Conservation (phyloP, 768 basidiomycete genomes). For the Gautieria morchelliformis region DNA sequence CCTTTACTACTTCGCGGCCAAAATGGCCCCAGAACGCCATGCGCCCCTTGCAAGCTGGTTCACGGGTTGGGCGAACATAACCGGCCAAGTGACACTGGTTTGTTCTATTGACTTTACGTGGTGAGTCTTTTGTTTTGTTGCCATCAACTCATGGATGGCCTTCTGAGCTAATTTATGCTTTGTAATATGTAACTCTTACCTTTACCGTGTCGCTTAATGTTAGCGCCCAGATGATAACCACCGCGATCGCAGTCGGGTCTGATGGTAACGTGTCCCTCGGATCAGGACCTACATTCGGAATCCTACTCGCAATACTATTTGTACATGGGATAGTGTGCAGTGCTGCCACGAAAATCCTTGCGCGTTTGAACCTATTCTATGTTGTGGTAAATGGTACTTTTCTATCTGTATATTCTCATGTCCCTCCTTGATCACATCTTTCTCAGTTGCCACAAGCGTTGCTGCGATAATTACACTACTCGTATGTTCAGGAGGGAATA, state of each 20-base stretch:
- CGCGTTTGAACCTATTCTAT: conserved; percentile 62
- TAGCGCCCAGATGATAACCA: conserved; percentile 70
- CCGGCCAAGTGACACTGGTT: conserved; percentile 59
- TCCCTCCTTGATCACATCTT: neutral
- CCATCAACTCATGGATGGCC: neutral
- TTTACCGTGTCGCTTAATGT: neutral
- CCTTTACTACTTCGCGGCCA: conserved; percentile 71
- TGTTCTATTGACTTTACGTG: conserved; percentile 70
- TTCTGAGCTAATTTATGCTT: neutral
- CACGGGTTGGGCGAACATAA: conserved; percentile 65
- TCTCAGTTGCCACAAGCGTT: conserved; percentile 50
- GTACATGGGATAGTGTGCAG: conserved; percentile 66
- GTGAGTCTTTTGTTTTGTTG: conserved; percentile 18
- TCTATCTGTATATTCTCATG: neutral
- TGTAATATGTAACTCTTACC: neutral
- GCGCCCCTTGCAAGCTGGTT: conserved; percentile 59
- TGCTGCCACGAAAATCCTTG: conserved; percentile 53
- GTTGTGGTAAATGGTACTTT: conserved; percentile 51
- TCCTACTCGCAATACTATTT: conserved; percentile 53
- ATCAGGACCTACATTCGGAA: conserved; percentile 56
- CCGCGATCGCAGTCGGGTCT: conserved; percentile 53
- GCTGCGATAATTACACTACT: conserved; percentile 54
- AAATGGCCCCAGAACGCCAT: conserved; percentile 53
- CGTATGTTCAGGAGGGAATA: conserved; percentile 43
- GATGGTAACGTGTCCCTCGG: conserved; percentile 43